Evolutionary conservation across 768 basidiomycete species (phyloP).

Genomic region (Stropharia rugosoannulata): DNA sequence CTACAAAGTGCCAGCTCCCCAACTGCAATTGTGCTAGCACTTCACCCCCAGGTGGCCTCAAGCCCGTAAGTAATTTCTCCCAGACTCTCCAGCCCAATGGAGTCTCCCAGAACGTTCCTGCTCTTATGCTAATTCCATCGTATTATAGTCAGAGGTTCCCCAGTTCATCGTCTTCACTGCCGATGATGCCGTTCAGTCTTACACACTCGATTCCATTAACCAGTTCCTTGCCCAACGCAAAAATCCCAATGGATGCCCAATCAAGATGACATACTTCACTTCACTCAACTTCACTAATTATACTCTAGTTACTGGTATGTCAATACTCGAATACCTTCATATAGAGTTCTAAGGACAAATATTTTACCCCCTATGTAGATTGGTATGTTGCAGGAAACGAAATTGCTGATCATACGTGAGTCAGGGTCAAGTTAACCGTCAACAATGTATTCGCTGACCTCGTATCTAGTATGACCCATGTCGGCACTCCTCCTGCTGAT

Average conservation of each 20-base stretch:
- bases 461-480: slow-evolving; percentile 69
- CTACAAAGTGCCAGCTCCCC: slow-evolving; percentile 63
- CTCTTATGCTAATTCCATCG: background rate
- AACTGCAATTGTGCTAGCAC: slow-evolving; percentile 74
- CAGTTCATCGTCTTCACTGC: slow-evolving; percentile 75
- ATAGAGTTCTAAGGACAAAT: background rate
- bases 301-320: slow-evolving; percentile 60
- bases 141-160: slow-evolving; percentile 50
- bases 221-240: slow-evolving; percentile 72
- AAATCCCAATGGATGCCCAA: slow-evolving; percentile 76
- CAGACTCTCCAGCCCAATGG: background rate
- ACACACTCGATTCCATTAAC: slow-evolving; percentile 72
- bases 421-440: slow-evolving; percentile 6
- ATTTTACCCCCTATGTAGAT: slow-evolving; percentile 34
- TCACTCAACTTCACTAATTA: slow-evolving; percentile 76
- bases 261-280: slow-evolving; percentile 76
- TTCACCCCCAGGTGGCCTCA: slow-evolving; percentile 68
- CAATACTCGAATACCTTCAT: background rate
- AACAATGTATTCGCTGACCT: slow-evolving; percentile 4
- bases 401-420: slow-evolving; percentile 77
- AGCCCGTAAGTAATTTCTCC: slow-evolving; percentile 44
- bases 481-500: slow-evolving; percentile 56
- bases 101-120: background rate
- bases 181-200: slow-evolving; percentile 75
- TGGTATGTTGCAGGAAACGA: slow-evolving; percentile 85